Evolutionary conservation across 2,329 filamentous ascomycete genomes (phyloP).

Genomic region (Xylaria sp.): DNA sequence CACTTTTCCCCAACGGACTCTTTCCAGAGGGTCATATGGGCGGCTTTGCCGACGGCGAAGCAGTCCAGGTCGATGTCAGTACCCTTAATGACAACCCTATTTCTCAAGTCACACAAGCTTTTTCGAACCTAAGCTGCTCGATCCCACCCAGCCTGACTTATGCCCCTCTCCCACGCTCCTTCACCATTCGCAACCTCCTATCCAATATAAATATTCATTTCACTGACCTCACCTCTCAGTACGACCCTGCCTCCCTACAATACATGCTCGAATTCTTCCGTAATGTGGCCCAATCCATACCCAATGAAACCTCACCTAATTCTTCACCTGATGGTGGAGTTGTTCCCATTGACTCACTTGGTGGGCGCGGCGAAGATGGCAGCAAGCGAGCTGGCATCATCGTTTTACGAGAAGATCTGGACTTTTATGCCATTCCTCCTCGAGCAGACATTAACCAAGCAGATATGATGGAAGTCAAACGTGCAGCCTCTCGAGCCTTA

Average conservation of each 20-base stretch:
- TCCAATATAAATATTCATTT: slow-evolving; percentile 56
- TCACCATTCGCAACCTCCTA: slow-evolving; percentile 49
- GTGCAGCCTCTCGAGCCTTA: slow-evolving; percentile 86
- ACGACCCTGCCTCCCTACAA: slow-evolving; percentile 93
- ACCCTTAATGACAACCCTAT: slow-evolving; percentile 45
- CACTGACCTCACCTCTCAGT: slow-evolving; percentile 68
- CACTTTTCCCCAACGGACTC: slow-evolving; percentile 98
- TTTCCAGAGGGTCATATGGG: slow-evolving; percentile 97
- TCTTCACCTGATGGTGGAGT: slow-evolving; percentile 70
- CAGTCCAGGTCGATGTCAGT: slow-evolving; percentile 97
- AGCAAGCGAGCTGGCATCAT: slow-evolving; percentile 95
- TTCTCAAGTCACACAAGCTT: slow-evolving; percentile 43
- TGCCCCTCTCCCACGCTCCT: slow-evolving; percentile 39
- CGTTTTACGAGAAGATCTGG: slow-evolving; percentile 92
- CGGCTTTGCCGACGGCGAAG: slow-evolving; percentile 89
- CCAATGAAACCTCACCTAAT: slow-evolving; percentile 74
- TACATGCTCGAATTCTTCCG: slow-evolving; percentile 99
- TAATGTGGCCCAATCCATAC: slow-evolving; percentile 95
- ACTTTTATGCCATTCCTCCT: slow-evolving; percentile 97
- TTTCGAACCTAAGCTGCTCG: slow-evolving; percentile 41
- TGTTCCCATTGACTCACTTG: slow-evolving; percentile 77
- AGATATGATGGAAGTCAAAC: slow-evolving; percentile 97
- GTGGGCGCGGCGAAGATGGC: slow-evolving; percentile 66
- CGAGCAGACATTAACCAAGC: slow-evolving; percentile 81
- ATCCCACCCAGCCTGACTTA: slow-evolving; percentile 34